Conservation (phyloP, 768 basidiomycete species). For the Serendipita vermifera region DNA sequence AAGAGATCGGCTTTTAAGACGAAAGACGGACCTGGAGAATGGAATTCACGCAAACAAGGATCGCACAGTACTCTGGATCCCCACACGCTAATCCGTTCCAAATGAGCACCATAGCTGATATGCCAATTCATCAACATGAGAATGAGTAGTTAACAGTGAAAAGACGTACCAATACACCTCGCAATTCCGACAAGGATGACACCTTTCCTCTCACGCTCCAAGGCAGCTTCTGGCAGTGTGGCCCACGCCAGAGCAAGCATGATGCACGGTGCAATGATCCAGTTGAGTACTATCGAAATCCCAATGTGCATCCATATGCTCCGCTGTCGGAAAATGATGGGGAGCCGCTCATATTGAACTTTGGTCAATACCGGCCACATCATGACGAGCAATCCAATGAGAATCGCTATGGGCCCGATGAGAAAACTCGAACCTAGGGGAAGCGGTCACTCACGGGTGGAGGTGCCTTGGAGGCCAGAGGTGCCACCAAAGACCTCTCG, state of each 20-base stretch:
- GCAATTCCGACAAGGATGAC: slow-evolving; percentile 75
- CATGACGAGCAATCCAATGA: slow-evolving; percentile 70
- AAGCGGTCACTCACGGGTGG: slow-evolving; percentile 48
- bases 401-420: slow-evolving; percentile 42
- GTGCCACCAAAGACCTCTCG: slow-evolving; percentile 49
- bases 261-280: slow-evolving; percentile 66
- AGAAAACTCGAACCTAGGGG: not conserved
- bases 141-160: not conserved
- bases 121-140: not conserved
- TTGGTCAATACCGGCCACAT: slow-evolving; percentile 64
- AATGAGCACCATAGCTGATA: slow-evolving; percentile 60
- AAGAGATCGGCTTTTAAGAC: too few relatives aligned
- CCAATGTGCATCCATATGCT: slow-evolving; percentile 53
- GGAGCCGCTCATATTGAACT: slow-evolving; percentile 60
- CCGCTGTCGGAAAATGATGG: slow-evolving; percentile 37
- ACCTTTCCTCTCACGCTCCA: slow-evolving; percentile 59
- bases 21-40: slow-evolving; percentile 46
- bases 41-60: slow-evolving; percentile 71
- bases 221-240: slow-evolving; percentile 52
- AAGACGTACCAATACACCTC: slow-evolving; percentile 34
- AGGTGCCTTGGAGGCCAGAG: slow-evolving; percentile 48
- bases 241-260: slow-evolving; percentile 85
- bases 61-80: slow-evolving; percentile 58
- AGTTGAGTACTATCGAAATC: slow-evolving; percentile 59
- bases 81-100: slow-evolving; percentile 68